Conservation (phyloP, 2,329 filamentous ascomycete genomes). For the Fusarium concolor region DNA sequence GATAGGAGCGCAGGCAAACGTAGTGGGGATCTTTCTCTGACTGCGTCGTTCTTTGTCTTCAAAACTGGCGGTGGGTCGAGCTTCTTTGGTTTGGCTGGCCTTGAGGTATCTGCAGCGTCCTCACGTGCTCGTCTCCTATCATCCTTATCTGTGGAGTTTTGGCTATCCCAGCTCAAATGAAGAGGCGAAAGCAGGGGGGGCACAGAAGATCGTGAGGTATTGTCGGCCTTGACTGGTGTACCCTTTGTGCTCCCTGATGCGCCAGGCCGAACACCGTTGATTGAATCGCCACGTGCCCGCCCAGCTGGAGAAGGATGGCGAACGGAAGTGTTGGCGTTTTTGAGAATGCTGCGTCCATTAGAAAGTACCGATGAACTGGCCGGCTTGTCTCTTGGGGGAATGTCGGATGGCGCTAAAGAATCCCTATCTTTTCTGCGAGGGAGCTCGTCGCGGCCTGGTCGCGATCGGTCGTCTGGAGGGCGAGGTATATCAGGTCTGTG, state of each 20-base stretch:
- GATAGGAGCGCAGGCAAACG: conserved; percentile 65
- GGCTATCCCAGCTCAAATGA: conserved; percentile 58
- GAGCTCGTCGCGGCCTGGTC: conserved; percentile 50
- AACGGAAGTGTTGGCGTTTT: conserved; percentile 41
- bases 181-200: conserved; percentile 67
- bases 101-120: conserved; percentile 46
- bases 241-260: conserved; percentile 50
- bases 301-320: conserved; percentile 52
- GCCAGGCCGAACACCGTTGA: conserved; percentile 57
- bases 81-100: conserved; percentile 48
- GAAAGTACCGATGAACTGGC: conserved; percentile 47
- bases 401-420: conserved; percentile 46
- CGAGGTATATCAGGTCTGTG: conserved; percentile 55
- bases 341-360: conserved; percentile 54
- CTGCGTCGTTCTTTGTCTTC: conserved; percentile 48
- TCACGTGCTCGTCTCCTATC: conserved; percentile 51
- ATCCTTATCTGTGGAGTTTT: conserved; percentile 49
- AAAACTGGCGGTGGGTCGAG: conserved; percentile 42
- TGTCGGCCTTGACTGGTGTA: conserved; percentile 55
- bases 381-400: conserved; percentile 46
- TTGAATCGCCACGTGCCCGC: conserved; percentile 55
- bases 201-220: conserved; percentile 55
- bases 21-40: conserved; percentile 53
- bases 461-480: conserved; percentile 49
- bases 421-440: conserved; percentile 50